A percentile compares a stretch with the other conserved stretches of the same genome.
Evolutionary conservation across 257 asterid genomes (phyloP).

Genomic region (Solanum pennellii): DNA sequence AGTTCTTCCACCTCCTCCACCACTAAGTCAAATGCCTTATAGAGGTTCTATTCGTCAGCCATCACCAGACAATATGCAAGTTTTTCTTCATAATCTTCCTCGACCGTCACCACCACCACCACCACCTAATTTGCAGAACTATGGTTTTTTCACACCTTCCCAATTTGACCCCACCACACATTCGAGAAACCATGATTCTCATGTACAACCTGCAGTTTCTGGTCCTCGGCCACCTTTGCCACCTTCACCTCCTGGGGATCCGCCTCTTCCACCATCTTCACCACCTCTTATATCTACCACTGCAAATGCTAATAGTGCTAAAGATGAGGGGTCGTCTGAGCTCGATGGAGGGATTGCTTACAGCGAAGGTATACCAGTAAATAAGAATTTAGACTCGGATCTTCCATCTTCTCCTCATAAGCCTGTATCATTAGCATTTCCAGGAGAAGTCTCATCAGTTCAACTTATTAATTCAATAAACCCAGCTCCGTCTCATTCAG

Average conservation of each 20-base stretch:
- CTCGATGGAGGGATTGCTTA: constrained; percentile 9
- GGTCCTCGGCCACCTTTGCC: constrained; percentile 42
- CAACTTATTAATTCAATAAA: not conserved
- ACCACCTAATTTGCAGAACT: constrained; percentile 13
- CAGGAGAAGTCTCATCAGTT: not conserved
- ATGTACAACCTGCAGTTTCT: constrained; percentile 12
- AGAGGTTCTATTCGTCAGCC: constrained; percentile 31
- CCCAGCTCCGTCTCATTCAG: constrained; percentile 23
- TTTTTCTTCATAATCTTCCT: constrained; percentile 10
- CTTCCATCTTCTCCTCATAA: constrained; percentile 21
- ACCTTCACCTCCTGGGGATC: constrained; percentile 41
- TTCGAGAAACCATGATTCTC: constrained; percentile 14
- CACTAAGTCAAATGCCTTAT: constrained; percentile 27
- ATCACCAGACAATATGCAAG: constrained; percentile 15
- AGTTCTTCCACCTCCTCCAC: constrained; percentile 29
- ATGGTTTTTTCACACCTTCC: constrained; percentile 19
- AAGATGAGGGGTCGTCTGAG: constrained; percentile 1
- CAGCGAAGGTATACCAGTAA: constrained; percentile 2
- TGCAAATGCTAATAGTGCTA: not conserved
- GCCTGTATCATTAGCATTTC: constrained; percentile 2
- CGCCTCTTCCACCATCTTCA: constrained; percentile 47
- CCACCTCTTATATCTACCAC: constrained; percentile 23
- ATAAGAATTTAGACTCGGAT: constrained; percentile 12
- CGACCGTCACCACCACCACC: constrained; percentile 5
- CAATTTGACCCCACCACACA: constrained; percentile 19